A percentile compares a stretch with the other conserved stretches of the same genome.
Conservation (phyloP, 2,329 filamentous ascomycete genomes). For the Paramyrothecium roridum region DNA sequence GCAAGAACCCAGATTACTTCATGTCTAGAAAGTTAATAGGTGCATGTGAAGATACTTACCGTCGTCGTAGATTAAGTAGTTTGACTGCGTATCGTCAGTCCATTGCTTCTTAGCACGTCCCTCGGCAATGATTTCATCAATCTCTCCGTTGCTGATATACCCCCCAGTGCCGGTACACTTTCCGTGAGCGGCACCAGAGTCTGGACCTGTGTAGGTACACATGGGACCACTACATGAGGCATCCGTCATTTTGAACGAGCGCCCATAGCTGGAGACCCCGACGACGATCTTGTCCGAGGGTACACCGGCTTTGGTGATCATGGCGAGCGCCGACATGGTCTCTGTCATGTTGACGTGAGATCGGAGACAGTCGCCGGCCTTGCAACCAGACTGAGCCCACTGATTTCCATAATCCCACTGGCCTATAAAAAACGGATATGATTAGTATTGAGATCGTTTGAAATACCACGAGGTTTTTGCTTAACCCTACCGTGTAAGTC, state of each 20-base stretch:
- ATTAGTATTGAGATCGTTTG: no score
- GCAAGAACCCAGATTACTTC: no score
- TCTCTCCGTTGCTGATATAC: conserved; percentile 24
- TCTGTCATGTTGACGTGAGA: conserved; percentile 37
- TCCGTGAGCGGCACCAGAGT: conserved; percentile 16
- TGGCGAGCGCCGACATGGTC: conserved; percentile 27
- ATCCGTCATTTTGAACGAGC: conserved; percentile 21
- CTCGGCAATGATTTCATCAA: conserved; percentile 19
- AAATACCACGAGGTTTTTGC: no score
- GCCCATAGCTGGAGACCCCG: conserved; percentile 23
- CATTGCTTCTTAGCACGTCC: conserved; percentile 11
- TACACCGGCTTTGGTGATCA: conserved; percentile 32
- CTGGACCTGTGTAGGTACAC: conserved; percentile 20
- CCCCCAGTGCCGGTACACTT: conserved; percentile 18
- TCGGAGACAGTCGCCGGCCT: conserved; percentile 27
- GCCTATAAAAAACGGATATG: no score
- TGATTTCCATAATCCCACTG: conserved; percentile 28
- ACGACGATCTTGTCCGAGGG: conserved; percentile 24
- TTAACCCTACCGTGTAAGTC: conserved; percentile 27
- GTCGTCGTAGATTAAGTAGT: conserved; percentile 18
- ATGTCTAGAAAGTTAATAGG: no score
- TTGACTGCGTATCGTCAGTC: conserved; percentile 10
- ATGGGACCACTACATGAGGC: conserved; percentile 16
- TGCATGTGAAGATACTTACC: no score
- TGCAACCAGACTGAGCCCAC: conserved; percentile 19